phyloP scores from a whole-genome alignment of 768 basidiomycete species.

The Tulasnella sp. region DNA sequence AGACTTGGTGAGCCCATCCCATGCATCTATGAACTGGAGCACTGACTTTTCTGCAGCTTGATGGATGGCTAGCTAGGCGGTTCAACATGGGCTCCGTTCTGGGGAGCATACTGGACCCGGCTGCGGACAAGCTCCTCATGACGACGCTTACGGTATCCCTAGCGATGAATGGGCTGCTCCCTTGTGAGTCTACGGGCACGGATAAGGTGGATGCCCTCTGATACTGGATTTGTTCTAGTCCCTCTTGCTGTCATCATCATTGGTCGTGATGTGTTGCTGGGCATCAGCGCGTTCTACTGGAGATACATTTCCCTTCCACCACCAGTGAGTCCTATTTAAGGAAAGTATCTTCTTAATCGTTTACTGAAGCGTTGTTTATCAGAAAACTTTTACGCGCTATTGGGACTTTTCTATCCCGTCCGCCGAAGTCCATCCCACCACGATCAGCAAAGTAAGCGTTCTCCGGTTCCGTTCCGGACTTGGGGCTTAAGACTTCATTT shows the following conservation, averaged over 20 bases:
- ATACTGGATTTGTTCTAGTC: constrained; percentile 46
- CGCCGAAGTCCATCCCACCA: constrained; percentile 88
- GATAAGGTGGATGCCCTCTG: neutral
- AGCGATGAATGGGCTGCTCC: constrained; percentile 77
- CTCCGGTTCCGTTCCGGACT: neutral
- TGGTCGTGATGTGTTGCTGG: constrained; percentile 82
- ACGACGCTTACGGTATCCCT: constrained; percentile 87
- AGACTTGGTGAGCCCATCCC: constrained; percentile 59
- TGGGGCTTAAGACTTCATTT: neutral
- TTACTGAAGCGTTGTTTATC: constrained; percentile 26
- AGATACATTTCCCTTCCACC: constrained; percentile 84
- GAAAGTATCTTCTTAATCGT: neutral
- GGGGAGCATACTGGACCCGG: constrained; percentile 93
- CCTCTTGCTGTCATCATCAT: constrained; percentile 82
- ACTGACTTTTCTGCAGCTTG: constrained; percentile 53
- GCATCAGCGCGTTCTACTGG: constrained; percentile 86
- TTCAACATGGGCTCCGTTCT: constrained; percentile 88
- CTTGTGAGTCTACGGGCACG: constrained; percentile 47
- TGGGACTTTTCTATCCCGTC: constrained; percentile 97
- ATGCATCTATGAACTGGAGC: constrained; percentile 25
- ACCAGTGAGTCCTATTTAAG: constrained; percentile 56
- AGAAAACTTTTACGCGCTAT: constrained; percentile 91
- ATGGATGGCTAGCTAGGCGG: constrained; percentile 84
- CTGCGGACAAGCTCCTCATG: constrained; percentile 94
- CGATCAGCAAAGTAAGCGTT: constrained; percentile 76